Evolutionary conservation across 257 asterid genomes (phyloP).

Genomic region (Eucommia ulmoides): DNA sequence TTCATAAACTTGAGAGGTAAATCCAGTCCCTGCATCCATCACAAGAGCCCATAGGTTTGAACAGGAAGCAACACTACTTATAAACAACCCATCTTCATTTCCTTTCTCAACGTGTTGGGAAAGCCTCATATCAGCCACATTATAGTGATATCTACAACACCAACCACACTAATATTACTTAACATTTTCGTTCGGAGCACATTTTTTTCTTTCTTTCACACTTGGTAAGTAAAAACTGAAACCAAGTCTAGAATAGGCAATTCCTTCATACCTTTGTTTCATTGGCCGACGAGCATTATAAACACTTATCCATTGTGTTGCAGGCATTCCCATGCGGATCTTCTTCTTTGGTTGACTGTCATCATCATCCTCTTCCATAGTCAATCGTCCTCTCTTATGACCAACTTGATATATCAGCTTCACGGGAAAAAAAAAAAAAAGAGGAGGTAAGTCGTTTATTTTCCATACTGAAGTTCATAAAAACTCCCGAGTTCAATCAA

Average conservation of each 20-base stretch:
- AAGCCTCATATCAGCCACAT: not conserved
- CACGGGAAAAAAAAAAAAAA: not conserved
- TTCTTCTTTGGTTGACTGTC: slow-evolving; percentile 14
- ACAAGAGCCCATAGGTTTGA: not conserved
- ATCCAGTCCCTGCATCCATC: not conserved
- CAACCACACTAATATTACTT: too few relatives aligned
- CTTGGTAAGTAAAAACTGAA: too few relatives aligned
- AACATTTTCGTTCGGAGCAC: too few relatives aligned
- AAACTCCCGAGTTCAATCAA: too few relatives aligned
- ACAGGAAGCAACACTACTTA: not conserved
- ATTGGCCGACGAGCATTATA: slow-evolving; percentile 8
- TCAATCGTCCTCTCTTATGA: slow-evolving; percentile 8
- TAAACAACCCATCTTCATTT: not conserved
- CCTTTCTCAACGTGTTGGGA: not conserved
- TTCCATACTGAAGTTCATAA: too few relatives aligned
- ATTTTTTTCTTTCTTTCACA: too few relatives aligned
- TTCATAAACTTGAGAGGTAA: not conserved
- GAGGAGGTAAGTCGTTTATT: too few relatives aligned
- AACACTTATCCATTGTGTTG: slow-evolving; percentile 11
- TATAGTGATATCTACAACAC: not conserved
- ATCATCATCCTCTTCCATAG: slow-evolving; percentile 12
- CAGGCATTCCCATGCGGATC: slow-evolving; percentile 12
- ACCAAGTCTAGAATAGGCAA: not conserved
- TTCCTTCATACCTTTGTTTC: slow-evolving; percentile 14
- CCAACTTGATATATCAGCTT: slow-evolving; percentile 14